Percentiles rank a stretch among this genome's conserved stretches.
phyloP scores from a whole-genome alignment of 495 filamentous ascomycete genomes.

The Durotheca rogersii region DNA sequence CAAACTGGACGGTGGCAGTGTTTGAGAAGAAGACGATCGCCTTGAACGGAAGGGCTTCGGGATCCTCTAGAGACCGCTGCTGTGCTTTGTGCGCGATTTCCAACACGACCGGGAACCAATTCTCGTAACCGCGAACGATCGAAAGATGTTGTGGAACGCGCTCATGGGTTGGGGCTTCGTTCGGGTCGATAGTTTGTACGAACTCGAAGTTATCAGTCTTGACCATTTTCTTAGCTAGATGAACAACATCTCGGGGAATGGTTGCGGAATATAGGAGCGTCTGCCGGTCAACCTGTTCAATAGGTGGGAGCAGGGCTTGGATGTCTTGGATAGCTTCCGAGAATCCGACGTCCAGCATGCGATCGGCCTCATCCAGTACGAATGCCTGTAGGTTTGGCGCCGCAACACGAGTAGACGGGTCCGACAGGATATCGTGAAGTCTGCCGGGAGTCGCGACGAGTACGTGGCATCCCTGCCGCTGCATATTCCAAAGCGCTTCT shows the following conservation, averaged over 20 bases:
- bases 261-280: slow-evolving; percentile 95
- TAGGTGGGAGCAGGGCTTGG: slow-evolving; percentile 62
- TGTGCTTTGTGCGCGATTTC: slow-evolving; percentile 68
- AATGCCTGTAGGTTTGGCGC: slow-evolving; percentile 75
- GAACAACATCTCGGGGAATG: slow-evolving; percentile 77
- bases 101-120: slow-evolving; percentile 70
- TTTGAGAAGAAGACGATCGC: slow-evolving; percentile 87
- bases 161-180: slow-evolving; percentile 83
- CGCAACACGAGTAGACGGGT: slow-evolving; percentile 61
- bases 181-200: slow-evolving; percentile 74
- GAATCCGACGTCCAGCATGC: slow-evolving; percentile 89
- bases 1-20: slow-evolving; percentile 69
- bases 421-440: slow-evolving; percentile 78
- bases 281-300: slow-evolving; percentile 64
- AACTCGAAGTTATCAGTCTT: slow-evolving; percentile 67
- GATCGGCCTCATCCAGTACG: slow-evolving; percentile 93
- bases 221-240: slow-evolving; percentile 63
- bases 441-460: slow-evolving; percentile 90
- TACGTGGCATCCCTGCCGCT: slow-evolving; percentile 77
- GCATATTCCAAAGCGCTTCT: slow-evolving; percentile 60
- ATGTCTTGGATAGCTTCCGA: slow-evolving; percentile 74
- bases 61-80: slow-evolving; percentile 33
- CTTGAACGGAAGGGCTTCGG: slow-evolving; percentile 71
- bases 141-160: slow-evolving; percentile 77
- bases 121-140: slow-evolving; percentile 65